Evolutionary conservation across 495 filamentous ascomycete species (phyloP), one percentile per base, ranked within the genome.

Genomic region (Daldinia decipiens): DNA sequence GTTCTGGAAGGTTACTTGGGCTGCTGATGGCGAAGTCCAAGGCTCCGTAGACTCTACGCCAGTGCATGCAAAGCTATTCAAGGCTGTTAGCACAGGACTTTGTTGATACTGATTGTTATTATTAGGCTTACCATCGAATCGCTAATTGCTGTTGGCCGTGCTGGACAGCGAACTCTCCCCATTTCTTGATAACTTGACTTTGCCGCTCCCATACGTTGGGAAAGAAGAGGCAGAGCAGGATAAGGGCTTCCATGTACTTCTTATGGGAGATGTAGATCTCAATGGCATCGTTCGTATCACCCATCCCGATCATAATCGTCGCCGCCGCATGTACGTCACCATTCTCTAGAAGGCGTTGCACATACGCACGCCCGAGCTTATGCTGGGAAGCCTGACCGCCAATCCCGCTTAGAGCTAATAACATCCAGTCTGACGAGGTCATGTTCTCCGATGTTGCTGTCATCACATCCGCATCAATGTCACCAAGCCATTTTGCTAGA

Each of bases 201-300:
- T 95, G 92, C 32, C 93, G 88, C 74, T 94, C 91, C 96, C 95
- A 99, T 57, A 97, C 94, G 1, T 79, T 76, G 12, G 90, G 88
- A 77, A 89, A 90, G 32, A 91, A 84, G 12, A 93, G 84, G 76
- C 90, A 95, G 8, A 90, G 90, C 70, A 96, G 84, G 15, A 95
- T 83, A 38, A 95, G 84, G 43, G 93, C 95, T 81, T 97, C 97
- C 92, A 99, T 91, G 78, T 89, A 96, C 79, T 88, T 88, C 74
- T 91, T 93, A 66, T 93, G 93, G 19, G 95, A 97, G 36, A 98
- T 88, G 76, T 99, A 99, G 36, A 98, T 92, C 77, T 98, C 95
- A 67, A 99, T 91, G 0, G 96, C 95, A 78, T 98, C 96, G 71
- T 97, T 95, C 68, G 90, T 86, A 72, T 98, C 95, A 7, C 94